Percentiles rank a stretch among this genome's conserved stretches.
Conservation (phyloP, 1,284 basidiomycete genomes). For the Cryptococcus sp. region DNA sequence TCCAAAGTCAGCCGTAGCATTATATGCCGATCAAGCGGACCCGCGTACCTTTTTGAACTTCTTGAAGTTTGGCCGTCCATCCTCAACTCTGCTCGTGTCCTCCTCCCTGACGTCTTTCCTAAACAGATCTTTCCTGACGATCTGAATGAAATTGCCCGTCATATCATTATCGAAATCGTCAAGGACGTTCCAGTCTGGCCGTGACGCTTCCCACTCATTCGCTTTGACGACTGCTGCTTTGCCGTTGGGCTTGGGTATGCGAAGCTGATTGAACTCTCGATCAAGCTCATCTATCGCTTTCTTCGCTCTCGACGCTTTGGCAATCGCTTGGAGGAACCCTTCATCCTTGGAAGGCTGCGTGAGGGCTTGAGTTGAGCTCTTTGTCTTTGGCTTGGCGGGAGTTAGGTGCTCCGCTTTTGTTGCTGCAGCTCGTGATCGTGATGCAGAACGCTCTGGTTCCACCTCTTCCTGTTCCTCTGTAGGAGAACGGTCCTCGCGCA, state of each 20-base stretch:
- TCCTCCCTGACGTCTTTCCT: conserved; percentile 54
- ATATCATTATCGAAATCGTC: conserved; percentile 74
- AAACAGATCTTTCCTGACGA: conserved; percentile 57
- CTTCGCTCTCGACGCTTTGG: conserved; percentile 34
- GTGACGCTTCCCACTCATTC: conserved; percentile 60
- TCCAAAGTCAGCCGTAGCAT: not conserved
- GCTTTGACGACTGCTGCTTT: conserved; percentile 49
- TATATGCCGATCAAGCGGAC: not conserved
- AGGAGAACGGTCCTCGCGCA: conserved; percentile 9
- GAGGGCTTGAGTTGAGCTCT: not conserved
- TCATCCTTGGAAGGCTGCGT: conserved; percentile 37
- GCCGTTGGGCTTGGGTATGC: conserved; percentile 65
- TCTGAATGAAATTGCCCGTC: conserved; percentile 81
- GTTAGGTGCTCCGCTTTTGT: not conserved
- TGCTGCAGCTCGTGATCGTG: not conserved
- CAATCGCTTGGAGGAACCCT: conserved; percentile 45
- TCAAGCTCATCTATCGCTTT: conserved; percentile 67
- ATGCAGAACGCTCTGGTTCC: conserved; percentile 5
- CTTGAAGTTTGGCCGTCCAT: conserved; percentile 73
- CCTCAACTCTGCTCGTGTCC: conserved; percentile 50
- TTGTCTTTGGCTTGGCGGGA: conserved; percentile 6
- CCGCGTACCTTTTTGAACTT: conserved; percentile 75
- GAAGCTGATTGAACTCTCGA: conserved; percentile 77
- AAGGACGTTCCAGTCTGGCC: conserved; percentile 55
- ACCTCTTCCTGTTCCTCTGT: conserved; percentile 21